Conservation (phyloP, 257 asterid genomes). For the Forsythia suspensa region DNA sequence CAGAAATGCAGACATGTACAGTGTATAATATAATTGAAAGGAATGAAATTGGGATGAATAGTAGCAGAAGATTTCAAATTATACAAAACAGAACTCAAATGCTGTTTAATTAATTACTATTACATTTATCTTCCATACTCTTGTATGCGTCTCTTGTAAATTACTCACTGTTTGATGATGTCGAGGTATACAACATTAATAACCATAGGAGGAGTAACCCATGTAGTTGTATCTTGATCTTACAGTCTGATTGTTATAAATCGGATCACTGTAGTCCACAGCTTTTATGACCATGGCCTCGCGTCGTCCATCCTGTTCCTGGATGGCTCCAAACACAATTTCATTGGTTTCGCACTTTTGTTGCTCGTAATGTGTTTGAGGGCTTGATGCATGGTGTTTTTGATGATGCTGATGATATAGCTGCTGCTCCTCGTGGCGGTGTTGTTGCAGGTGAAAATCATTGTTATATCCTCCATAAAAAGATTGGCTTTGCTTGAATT, state of each 20-base stretch:
- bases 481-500: slow-evolving; percentile 47
- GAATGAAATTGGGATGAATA: neutral
- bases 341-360: slow-evolving; percentile 64
- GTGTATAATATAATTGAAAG: no score
- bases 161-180: neutral
- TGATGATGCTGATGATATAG: slow-evolving; percentile 60
- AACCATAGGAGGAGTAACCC: slow-evolving; percentile 72
- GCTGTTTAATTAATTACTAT: neutral
- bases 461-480: slow-evolving; percentile 50
- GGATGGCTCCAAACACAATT: slow-evolving; percentile 93
- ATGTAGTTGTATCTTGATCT: slow-evolving; percentile 76
- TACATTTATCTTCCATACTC: neutral
- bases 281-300: slow-evolving; percentile 89
- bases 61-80: neutral
- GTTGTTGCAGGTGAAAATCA: slow-evolving; percentile 40
- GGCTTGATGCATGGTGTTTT: slow-evolving; percentile 58
- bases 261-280: slow-evolving; percentile 68
- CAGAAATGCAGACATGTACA: no score
- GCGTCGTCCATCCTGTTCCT: slow-evolving; percentile 72
- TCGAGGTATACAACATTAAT: slow-evolving; percentile 29
- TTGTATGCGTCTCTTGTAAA: neutral
- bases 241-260: slow-evolving; percentile 38
- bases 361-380: slow-evolving; percentile 66
- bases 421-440: slow-evolving; percentile 33
- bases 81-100: neutral